Base-by-base conservation (phyloP, 345 rosid species). In the Populus euphratica region DNA sequence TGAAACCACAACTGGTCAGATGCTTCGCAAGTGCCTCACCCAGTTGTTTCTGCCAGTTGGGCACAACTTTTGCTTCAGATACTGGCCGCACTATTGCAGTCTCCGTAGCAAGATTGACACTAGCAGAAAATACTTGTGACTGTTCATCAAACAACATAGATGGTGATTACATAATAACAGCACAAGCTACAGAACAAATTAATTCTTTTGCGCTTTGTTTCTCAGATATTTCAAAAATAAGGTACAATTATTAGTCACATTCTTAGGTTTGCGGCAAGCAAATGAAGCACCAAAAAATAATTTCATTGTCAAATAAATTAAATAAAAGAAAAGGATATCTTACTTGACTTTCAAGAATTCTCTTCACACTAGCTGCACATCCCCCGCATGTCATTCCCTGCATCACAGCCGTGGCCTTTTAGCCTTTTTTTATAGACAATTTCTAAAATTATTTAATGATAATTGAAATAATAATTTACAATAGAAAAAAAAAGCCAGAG, bases 321-420 rank as follows among this genome's bases (percentile, higher is more conserved):
- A 65, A 31, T 9, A 14, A 29, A 65, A 71, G 11, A 43, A 77
- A 59, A n/a, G 9, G 61, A 38, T 25, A 47, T 76, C 88, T 86
- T 78, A 93, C 99, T 89, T 93, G 98, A 81, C 85, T 90, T 88
- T 96, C 97, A 35, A 96, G 86, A 68, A 96, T 96, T 81, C 87
- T 92, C 87, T 93, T 96, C 72, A 96, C 99, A 78, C 97, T 96
- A 5, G 98, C 93, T 8, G 96, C 97, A 76, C 99, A 96, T 75
- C 98, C 99, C n/a, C 99, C 99, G 75, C 99, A 96, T 1, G 92
- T 85, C 99, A 96, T 96, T 82, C 99, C 98, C 99, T 93, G 68
- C 70, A 76, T 6, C 67, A 59, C 63, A 59, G 29, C 5, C 25
- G 25, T 59, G 27, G 63, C 12, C 16, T 59, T 59, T 59, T 23